Percentiles rank a stretch among this genome's conserved stretches.
These are phyloP conservation scores for Fraxinus dipetala DNA, from an alignment of 305 asterid species.

Conservation along the genomic window DNA sequence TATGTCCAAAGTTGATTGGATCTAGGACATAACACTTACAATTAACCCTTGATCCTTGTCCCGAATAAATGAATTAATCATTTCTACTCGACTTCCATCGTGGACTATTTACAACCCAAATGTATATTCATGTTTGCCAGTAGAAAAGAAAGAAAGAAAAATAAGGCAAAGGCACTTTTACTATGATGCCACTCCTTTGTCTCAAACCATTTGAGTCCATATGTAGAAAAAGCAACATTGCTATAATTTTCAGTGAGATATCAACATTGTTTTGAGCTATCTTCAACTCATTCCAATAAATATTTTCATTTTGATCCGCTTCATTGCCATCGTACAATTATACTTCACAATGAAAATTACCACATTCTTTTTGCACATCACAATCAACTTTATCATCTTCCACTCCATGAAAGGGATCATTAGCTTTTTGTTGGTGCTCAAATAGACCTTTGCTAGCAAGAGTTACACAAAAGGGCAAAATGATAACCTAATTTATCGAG, in stretches of 20 bases:
- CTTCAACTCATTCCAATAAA: neutral
- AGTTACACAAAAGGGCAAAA: too few species aligned
- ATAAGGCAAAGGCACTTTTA: neutral
- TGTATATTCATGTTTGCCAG: neutral
- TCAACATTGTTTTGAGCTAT: neutral
- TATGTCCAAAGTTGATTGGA: too few species aligned
- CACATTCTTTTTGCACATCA: neutral
- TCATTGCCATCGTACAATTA: neutral
- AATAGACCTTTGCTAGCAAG: neutral
- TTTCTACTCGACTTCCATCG: too few species aligned
- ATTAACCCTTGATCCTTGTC: too few species aligned
- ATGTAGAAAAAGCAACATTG: neutral
- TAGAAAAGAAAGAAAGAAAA: neutral
- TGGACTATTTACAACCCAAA: too few species aligned
- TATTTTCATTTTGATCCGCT: neutral
- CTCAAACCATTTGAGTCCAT: neutral
- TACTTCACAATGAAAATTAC: neutral
- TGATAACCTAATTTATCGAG: too few species aligned
- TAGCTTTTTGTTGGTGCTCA: neutral
- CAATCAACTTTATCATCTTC: neutral
- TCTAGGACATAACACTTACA: too few species aligned
- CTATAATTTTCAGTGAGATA: neutral
- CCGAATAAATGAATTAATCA: too few species aligned
- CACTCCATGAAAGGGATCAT: neutral
- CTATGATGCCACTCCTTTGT: too few species aligned